These are phyloP conservation scores for Metschnikowia vanudenii DNA, from an alignment of 805 yeast species.

Conservation along the genomic window DNA sequence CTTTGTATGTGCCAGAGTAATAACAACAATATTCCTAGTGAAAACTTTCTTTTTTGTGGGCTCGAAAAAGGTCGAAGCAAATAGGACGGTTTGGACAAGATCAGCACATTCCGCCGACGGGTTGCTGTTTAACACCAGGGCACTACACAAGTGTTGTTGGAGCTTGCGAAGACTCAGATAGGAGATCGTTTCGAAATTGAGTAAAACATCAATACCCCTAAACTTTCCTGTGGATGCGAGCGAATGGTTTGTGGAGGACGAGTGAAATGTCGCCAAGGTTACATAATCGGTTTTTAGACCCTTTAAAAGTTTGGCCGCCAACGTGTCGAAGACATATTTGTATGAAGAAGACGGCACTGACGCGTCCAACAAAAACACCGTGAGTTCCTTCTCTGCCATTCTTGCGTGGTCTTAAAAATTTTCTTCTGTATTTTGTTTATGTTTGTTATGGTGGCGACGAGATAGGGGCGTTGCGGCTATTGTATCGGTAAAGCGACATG, in stretches of 20 bases:
- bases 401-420: no score
- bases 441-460: background rate
- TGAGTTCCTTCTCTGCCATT: conserved; percentile 40
- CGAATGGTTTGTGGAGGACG: conserved; percentile 19
- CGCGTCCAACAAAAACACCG: conserved; percentile 51
- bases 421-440: no score
- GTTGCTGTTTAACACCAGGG: conserved; percentile 12
- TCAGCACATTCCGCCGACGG: conserved; percentile 16
- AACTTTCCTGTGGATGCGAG: conserved; percentile 16
- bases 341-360: conserved; percentile 43
- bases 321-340: conserved; percentile 42
- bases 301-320: conserved; percentile 35
- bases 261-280: conserved; percentile 31
- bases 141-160: background rate
- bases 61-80: conserved; percentile 36
- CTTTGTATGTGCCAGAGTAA: conserved; percentile 24
- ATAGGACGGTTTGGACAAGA: conserved; percentile 30
- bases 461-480: background rate
- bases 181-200: conserved; percentile 23
- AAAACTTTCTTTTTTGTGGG: conserved; percentile 31
- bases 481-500: no score
- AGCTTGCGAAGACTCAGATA: conserved; percentile 20
- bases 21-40: conserved; percentile 35
- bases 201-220: conserved; percentile 16
- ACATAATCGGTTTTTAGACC: conserved; percentile 46